phyloP scores from a whole-genome alignment of 768 basidiomycete genomes.

The Hemileccinum rubropunctum region DNA sequence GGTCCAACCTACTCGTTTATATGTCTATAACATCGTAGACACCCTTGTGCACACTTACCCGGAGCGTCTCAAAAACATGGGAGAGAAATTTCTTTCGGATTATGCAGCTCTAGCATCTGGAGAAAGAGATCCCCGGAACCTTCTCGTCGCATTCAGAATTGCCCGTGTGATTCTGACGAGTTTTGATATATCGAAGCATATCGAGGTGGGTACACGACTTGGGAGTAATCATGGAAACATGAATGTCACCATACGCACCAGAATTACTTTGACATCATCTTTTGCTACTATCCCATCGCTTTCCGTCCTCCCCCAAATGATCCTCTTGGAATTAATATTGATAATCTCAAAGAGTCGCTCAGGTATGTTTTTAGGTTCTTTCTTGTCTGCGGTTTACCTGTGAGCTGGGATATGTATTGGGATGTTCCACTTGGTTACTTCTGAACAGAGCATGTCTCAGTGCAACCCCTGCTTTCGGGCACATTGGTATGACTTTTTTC shows the following conservation, averaged over 20 bases:
- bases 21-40: constrained; percentile 81
- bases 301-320: constrained; percentile 94
- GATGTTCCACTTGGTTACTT: neutral
- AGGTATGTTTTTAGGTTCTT: constrained; percentile 41
- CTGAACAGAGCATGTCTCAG: constrained; percentile 61
- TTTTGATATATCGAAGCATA: constrained; percentile 70
- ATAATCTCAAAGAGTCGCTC: constrained; percentile 75
- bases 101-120: constrained; percentile 87
- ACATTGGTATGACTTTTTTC: constrained; percentile 82
- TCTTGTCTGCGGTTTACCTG: neutral
- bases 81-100: constrained; percentile 65
- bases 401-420: neutral
- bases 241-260: constrained; percentile 29
- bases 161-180: constrained; percentile 83
- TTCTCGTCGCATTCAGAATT: constrained; percentile 87
- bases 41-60: constrained; percentile 38
- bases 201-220: constrained; percentile 62
- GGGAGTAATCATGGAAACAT: neutral
- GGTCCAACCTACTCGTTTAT: constrained; percentile 77
- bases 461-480: constrained; percentile 80
- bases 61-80: constrained; percentile 68
- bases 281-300: constrained; percentile 98
- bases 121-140: constrained; percentile 96
- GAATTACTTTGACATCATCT: constrained; percentile 92
- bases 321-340: constrained; percentile 86